Conservation (phyloP, 139 green algal genomes). For the Volvox reticuliferus region DNA sequence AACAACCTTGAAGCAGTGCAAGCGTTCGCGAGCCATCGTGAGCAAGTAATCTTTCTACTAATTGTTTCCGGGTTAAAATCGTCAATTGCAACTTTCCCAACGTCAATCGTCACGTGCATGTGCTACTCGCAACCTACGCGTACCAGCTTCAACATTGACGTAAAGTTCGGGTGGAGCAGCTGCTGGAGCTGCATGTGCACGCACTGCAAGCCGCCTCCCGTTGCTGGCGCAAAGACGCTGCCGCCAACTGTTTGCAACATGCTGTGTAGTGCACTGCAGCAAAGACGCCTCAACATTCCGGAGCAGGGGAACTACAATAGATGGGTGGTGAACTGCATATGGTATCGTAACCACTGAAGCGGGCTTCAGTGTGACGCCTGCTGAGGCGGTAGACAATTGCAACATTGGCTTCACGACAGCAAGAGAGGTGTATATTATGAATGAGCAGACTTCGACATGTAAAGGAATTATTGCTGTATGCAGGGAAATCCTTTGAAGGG, state of each 20-base stretch:
- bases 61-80: too few relatives aligned
- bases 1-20: too few relatives aligned
- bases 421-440: too few relatives aligned
- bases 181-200: not conserved
- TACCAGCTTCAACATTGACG: constrained; percentile 1
- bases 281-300: not conserved
- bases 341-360: not conserved
- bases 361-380: not conserved
- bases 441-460: too few relatives aligned
- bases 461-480: too few relatives aligned
- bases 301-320: not conserved
- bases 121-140: not conserved
- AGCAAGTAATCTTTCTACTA: too few relatives aligned
- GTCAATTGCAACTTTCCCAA: too few relatives aligned
- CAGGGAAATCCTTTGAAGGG: too few relatives aligned
- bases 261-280: not conserved
- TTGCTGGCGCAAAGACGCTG: not conserved
- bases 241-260: not conserved
- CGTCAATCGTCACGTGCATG: constrained; percentile 3
- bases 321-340: not conserved
- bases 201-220: not conserved
- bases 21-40: too few relatives aligned
- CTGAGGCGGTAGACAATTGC: not conserved
- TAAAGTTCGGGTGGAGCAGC: not conserved
- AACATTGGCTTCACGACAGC: not conserved